Evolutionary conservation across 2,329 filamentous ascomycete genomes (phyloP), one percentile per base, ranked within the genome.

Genomic region (Cladosporium oxysporum): DNA sequence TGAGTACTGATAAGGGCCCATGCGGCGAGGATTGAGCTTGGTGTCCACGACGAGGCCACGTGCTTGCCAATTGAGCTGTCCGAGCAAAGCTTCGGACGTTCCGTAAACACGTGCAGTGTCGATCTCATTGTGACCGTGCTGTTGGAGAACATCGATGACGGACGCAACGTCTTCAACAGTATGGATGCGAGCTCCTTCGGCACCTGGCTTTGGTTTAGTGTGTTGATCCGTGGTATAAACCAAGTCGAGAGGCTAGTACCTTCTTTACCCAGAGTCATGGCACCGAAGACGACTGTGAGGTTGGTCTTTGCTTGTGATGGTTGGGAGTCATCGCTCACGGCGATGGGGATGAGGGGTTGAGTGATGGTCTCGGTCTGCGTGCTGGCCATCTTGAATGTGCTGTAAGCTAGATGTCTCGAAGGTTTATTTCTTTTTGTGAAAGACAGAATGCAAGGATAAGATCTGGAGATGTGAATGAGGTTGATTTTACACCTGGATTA

Each of bases 71-170:
- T 83, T 84, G 2, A 90, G 87, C 70, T 91, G 83, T 11, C 85
- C 82, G 6, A 91, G 93, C 77, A 89, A 93, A 16, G 85, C 88
- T 77, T 96, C 92, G 76, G 95, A 91, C 69, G 86, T 78, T 47
- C 88, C 87, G 72, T 96, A 96, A 61, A 85, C 74, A 26, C 91
- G 86, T 0, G 92, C 91, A 1, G 92, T 96, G 75, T 96, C 92
- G 29, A 95, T 78, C 74, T 96, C 92, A 74, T 88, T 88, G 80
- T 94, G 93, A 33, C 91, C 91, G 66, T 88, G 85, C 21, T 83
- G 80, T 76, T 93, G 90, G 74, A 95, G 87, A 67, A 88, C 83
- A 74, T 93, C 89, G 28, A 95, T 85, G 37, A 85, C 84, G 71
- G 85, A 85, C 69, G 88, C 90, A 79, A 88, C 91, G 49, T 90